Evolutionary conservation across 208 protist genomes (phyloP).

Genomic region (Leishmania turanica): DNA sequence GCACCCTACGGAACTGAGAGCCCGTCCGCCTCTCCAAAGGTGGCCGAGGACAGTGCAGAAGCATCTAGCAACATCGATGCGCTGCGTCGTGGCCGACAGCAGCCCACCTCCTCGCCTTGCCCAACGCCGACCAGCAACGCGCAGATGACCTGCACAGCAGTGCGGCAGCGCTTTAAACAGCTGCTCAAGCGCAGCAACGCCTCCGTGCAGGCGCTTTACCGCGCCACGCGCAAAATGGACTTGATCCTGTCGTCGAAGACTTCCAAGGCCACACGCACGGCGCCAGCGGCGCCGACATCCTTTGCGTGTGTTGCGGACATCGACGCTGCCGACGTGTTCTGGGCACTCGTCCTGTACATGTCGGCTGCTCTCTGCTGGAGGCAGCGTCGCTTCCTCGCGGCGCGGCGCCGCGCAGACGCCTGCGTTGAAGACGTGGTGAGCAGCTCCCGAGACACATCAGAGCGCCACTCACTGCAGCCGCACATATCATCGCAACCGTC

Average conservation of each 20-base stretch:
- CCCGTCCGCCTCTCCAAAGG: background rate
- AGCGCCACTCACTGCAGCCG: background rate
- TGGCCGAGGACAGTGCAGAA: background rate
- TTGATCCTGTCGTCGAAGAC: background rate
- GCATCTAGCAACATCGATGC: background rate
- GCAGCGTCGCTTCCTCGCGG: background rate
- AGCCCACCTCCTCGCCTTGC: background rate
- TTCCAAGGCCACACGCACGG: background rate
- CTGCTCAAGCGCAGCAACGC: background rate
- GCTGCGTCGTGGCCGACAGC: background rate
- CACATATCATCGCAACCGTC: background rate
- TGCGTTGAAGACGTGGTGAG: constrained; percentile 11
- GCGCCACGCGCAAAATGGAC: background rate
- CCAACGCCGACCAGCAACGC: background rate
- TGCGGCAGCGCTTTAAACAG: constrained; percentile 1
- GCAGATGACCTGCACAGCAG: background rate
- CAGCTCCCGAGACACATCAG: constrained; percentile 5
- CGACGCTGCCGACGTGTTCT: constrained; percentile 24
- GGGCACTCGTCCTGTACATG: constrained; percentile 22
- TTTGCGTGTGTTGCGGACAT: background rate
- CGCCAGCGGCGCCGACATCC: background rate
- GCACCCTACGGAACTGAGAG: background rate
- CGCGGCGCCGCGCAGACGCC: background rate
- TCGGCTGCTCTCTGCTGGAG: constrained; percentile 20
- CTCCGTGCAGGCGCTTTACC: constrained; percentile 5